These are phyloP conservation scores for Ophiobolus disseminans DNA, from an alignment of 2,329 filamentous ascomycete genomes.

Conservation along the genomic window DNA sequence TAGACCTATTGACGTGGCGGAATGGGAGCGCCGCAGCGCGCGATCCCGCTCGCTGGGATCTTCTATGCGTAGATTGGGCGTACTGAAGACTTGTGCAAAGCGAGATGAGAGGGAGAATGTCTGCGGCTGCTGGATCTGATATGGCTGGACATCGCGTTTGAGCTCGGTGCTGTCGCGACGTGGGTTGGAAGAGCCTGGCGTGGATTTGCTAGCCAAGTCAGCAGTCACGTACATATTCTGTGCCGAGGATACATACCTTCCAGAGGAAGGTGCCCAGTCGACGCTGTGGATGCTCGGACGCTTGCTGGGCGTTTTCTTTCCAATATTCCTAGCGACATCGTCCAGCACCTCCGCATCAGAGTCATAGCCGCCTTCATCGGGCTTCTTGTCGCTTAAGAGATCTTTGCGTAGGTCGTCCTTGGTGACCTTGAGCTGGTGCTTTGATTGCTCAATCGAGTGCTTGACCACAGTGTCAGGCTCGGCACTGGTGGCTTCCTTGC, in stretches of 20 bases:
- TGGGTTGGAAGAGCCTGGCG: slow-evolving; percentile 32
- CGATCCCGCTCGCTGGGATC: slow-evolving; percentile 21
- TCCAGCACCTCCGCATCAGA: slow-evolving; percentile 46
- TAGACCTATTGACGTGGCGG: slow-evolving; percentile 34
- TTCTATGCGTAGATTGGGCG: slow-evolving; percentile 36
- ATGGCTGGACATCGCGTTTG: slow-evolving; percentile 23
- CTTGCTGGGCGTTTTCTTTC: slow-evolving; percentile 39
- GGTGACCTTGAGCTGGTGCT: slow-evolving; percentile 37
- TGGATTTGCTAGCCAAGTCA: slow-evolving; percentile 34
- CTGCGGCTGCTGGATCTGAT: slow-evolving; percentile 28
- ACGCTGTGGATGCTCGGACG: slow-evolving; percentile 46
- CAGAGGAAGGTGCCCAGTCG: slow-evolving; percentile 40
- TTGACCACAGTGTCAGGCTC: slow-evolving; percentile 36
- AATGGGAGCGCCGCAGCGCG: slow-evolving; percentile 39
- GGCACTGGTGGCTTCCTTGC: slow-evolving; percentile 8
- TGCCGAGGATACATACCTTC: slow-evolving; percentile 24
- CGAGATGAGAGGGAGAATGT: slow-evolving; percentile 21
- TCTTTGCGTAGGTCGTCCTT: slow-evolving; percentile 43
- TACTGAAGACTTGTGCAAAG: slow-evolving; percentile 37
- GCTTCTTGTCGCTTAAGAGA: slow-evolving; percentile 40
- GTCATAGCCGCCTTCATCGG: slow-evolving; percentile 47
- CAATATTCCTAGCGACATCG: slow-evolving; percentile 39
- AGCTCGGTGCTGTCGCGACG: slow-evolving; percentile 13
- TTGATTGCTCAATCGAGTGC: slow-evolving; percentile 21
- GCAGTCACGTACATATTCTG: neutral